Conservation (phyloP, 208 protist species). For the Trypanosoma rangeli region DNA sequence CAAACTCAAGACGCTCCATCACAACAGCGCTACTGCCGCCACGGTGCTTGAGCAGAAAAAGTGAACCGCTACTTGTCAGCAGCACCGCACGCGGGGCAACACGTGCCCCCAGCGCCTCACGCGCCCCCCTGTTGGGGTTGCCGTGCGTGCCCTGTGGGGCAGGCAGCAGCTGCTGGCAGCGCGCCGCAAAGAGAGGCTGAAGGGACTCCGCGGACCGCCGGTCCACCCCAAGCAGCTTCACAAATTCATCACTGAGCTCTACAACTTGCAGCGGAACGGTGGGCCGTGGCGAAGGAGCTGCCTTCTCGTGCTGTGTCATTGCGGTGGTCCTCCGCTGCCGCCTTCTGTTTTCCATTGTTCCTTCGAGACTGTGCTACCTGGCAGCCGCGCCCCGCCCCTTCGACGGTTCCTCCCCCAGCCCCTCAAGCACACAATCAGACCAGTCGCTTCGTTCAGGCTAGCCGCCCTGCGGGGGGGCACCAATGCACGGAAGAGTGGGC, state of each 20-base stretch:
- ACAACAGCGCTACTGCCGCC: neutral
- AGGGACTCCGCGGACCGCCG: conserved; percentile 12
- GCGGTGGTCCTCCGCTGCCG: neutral
- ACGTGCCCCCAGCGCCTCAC: neutral
- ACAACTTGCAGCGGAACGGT: neutral
- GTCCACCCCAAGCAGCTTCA: conserved; percentile 12
- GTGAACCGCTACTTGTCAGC: conserved; percentile 2
- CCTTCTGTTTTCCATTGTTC: neutral
- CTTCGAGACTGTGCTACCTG: too few relatives aligned
- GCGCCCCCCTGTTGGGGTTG: neutral
- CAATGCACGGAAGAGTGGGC: neutral
- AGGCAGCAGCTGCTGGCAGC: conserved; percentile 13
- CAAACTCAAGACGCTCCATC: conserved; percentile 14
- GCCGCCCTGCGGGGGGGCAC: too few relatives aligned
- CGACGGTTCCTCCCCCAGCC: too few relatives aligned
- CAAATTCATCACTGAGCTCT: conserved; percentile 22
- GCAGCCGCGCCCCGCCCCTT: neutral
- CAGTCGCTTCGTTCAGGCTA: neutral
- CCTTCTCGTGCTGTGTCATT: neutral
- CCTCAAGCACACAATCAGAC: neutral
- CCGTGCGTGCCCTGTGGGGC: neutral
- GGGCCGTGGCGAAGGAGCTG: neutral
- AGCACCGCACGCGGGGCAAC: conserved; percentile 12
- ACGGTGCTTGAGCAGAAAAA: conserved; percentile 13
- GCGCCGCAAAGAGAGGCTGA: conserved; percentile 13